These are phyloP conservation scores for Saccharomycopsis phalli DNA, from an alignment of 1,139 yeast genomes.

Conservation along the genomic window DNA sequence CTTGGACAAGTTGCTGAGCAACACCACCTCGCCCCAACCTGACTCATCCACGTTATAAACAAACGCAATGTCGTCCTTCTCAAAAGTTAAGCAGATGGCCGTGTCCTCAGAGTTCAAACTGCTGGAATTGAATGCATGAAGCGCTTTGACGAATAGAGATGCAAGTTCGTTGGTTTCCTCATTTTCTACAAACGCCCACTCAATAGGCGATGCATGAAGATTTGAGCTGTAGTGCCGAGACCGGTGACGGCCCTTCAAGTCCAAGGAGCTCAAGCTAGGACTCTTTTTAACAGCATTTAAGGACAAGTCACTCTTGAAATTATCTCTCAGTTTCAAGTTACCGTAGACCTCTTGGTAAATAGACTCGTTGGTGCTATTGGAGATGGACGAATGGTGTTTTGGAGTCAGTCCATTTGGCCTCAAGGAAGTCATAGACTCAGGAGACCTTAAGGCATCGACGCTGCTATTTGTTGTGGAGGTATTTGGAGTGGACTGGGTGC, in stretches of 20 bases:
- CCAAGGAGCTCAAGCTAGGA: conserved; percentile 18
- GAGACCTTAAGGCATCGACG: neutral
- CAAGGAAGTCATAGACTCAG: no score
- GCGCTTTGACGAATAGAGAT: conserved; percentile 39
- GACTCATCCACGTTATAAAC: conserved; percentile 85
- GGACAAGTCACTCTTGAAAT: conserved; percentile 14
- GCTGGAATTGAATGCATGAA: conserved; percentile 71
- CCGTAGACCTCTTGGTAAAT: conserved; percentile 19
- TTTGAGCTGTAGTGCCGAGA: conserved; percentile 17
- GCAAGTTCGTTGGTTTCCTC: conserved; percentile 23
- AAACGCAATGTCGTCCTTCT: conserved; percentile 71
- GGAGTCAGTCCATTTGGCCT: conserved; percentile 1
- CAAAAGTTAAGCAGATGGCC: conserved; percentile 76
- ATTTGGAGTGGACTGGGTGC: neutral
- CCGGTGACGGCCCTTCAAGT: conserved; percentile 16
- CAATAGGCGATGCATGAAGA: conserved; percentile 12
- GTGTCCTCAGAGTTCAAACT: conserved; percentile 59
- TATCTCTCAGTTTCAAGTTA: conserved; percentile 10
- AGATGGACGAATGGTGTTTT: conserved; percentile 3
- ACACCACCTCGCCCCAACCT: conserved; percentile 97
- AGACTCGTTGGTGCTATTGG: conserved; percentile 12
- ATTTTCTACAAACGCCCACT: conserved; percentile 4
- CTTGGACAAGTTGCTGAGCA: conserved; percentile 57
- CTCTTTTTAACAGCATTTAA: conserved; percentile 17
- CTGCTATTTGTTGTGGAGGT: neutral